Conservation (phyloP, 345 rosid species). For the Theobroma cacao region DNA sequence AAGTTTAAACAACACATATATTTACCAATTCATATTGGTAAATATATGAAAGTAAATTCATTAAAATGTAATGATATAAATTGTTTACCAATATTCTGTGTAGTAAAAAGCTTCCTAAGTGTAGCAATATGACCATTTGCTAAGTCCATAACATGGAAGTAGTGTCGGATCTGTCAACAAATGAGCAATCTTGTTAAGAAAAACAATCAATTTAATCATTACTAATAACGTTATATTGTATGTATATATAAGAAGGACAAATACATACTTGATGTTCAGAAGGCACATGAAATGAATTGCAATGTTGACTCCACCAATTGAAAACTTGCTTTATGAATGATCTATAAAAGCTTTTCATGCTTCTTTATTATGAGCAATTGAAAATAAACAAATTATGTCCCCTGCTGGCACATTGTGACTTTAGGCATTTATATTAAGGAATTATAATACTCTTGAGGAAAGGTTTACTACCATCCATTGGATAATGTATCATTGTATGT, state of each 20-base stretch:
- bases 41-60: not conserved
- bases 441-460: slow-evolving; percentile 11
- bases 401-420: slow-evolving; percentile 90
- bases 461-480: slow-evolving; percentile 7
- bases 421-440: slow-evolving; percentile 50
- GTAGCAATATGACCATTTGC: slow-evolving; percentile 96
- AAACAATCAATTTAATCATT: not conserved
- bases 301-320: not conserved
- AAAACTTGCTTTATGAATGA: no score
- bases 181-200: not conserved
- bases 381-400: no score
- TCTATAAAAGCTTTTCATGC: no score
- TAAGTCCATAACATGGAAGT: slow-evolving; percentile 91
- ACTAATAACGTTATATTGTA: not conserved
- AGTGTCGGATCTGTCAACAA: slow-evolving; percentile 75
- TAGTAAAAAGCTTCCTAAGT: slow-evolving; percentile 57
- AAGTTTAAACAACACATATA: not conserved
- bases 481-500: not conserved
- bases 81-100: slow-evolving; percentile 58
- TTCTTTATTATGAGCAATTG: no score
- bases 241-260: not conserved
- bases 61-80: not conserved
- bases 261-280: not conserved
- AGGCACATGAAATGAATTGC: not conserved
- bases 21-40: not conserved